Conservation (phyloP, 1,284 basidiomycete genomes). For the Mycena sp. region DNA sequence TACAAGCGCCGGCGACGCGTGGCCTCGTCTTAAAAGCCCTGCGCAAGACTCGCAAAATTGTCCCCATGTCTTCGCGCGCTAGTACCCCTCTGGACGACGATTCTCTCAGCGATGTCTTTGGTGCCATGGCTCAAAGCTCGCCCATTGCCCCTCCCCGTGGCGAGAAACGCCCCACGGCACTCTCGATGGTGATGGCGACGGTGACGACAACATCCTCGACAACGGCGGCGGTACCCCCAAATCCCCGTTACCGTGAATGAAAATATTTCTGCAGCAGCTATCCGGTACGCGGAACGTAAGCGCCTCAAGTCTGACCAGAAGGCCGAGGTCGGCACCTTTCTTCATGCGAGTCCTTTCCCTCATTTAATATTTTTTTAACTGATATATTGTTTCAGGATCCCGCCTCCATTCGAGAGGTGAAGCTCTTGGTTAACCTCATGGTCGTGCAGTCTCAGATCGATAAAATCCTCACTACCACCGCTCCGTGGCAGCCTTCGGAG, state of each 20-base stretch:
- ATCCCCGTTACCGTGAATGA: too few relatives aligned
- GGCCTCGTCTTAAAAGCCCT: too few relatives aligned
- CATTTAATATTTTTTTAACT: too few relatives aligned
- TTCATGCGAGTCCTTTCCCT: too few relatives aligned
- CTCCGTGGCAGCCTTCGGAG: not conserved
- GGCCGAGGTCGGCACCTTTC: too few relatives aligned
- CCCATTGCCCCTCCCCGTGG: not conserved
- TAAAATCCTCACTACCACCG: not conserved
- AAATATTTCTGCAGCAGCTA: not conserved
- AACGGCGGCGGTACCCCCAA: too few relatives aligned
- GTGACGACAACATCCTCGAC: not conserved
- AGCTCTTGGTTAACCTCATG: not conserved
- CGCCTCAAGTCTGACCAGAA: not conserved
- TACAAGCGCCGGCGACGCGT: too few relatives aligned
- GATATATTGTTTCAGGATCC: not conserved
- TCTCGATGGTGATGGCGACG: not conserved
- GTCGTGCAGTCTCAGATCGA: not conserved
- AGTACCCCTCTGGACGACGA: not conserved
- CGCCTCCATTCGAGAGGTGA: not conserved
- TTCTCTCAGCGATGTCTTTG: not conserved
- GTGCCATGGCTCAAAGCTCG: not conserved
- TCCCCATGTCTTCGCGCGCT: conserved; percentile 2
- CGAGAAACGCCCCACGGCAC: too few relatives aligned
- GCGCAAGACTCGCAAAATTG: too few relatives aligned
- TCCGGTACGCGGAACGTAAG: not conserved